Evolutionary conservation across 169 alveolate genomes (phyloP).

Genomic region (Neospora caninum): DNA sequence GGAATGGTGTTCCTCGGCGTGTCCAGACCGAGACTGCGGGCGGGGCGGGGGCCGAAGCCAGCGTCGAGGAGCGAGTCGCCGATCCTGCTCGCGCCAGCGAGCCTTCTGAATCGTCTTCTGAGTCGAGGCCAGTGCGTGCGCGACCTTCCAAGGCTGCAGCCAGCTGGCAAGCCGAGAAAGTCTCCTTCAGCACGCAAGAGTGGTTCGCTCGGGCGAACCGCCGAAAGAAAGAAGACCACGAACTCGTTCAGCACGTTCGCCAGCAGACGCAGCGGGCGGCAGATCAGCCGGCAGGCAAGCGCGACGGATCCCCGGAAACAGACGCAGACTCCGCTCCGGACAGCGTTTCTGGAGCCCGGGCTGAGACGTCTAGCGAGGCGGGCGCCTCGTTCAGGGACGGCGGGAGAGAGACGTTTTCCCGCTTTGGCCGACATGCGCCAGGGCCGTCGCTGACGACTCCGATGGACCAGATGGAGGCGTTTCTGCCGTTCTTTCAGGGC

Average conservation of each 20-base stretch:
- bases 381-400: slow-evolving; percentile 26
- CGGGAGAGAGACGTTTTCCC: not conserved
- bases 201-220: slow-evolving; percentile 26
- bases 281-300: not conserved
- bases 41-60: too few species aligned
- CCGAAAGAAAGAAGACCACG: not conserved
- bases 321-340: not conserved
- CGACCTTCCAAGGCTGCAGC: too few species aligned
- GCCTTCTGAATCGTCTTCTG: too few species aligned
- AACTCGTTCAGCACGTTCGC: not conserved
- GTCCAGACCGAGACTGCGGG: too few species aligned
- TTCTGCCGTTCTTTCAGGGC: slow-evolving; percentile 12
- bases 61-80: too few species aligned
- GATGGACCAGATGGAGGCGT: slow-evolving; percentile 37
- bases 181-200: not conserved
- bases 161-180: not conserved
- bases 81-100: too few species aligned
- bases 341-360: not conserved
- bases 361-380: not conserved
- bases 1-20: too few species aligned
- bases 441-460: slow-evolving; percentile 16
- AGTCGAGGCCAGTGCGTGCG: too few species aligned
- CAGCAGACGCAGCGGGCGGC: not conserved
- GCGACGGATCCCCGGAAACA: not conserved
- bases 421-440: not conserved